A percentile compares a stretch with the other conserved stretches of the same genome.
Evolutionary conservation across 163 green algal species (phyloP).

Genomic region (Smithsoniella earleae): DNA sequence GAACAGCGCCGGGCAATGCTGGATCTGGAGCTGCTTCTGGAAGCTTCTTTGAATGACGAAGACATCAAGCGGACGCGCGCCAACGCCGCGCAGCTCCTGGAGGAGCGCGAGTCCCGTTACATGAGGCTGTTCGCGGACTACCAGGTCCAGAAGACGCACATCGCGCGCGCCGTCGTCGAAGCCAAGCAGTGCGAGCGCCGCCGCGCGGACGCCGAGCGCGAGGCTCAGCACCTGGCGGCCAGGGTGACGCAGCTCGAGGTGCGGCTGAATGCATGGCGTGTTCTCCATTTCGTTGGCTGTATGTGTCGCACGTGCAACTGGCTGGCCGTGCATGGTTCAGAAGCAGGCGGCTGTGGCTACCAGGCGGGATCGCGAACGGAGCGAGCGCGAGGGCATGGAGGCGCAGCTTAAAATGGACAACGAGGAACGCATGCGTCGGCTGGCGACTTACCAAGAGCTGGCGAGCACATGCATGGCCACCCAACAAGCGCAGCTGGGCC

Average conservation of each 20-base stretch:
- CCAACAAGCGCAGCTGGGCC: not conserved
- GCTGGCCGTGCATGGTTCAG: no score
- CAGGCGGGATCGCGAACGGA: not conserved
- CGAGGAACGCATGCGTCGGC: slow-evolving; percentile 19
- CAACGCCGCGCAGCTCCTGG: not conserved
- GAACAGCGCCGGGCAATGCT: slow-evolving; percentile 1
- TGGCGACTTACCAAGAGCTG: slow-evolving; percentile 3
- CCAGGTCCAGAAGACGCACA: slow-evolving; percentile 29
- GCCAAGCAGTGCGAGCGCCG: not conserved
- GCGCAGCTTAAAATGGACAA: slow-evolving; percentile 18
- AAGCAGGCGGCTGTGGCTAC: not conserved
- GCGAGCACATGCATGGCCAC: not conserved
- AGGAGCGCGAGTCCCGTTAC: slow-evolving; percentile 13
- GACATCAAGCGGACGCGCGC: slow-evolving; percentile 5
- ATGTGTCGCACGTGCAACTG: no score
- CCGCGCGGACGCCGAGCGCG: slow-evolving; percentile 1
- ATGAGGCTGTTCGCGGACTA: slow-evolving; percentile 29
- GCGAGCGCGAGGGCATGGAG: slow-evolving; percentile 18
- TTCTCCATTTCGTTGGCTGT: not conserved
- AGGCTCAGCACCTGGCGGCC: not conserved
- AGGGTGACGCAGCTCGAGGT: not conserved
- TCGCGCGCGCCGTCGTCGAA: slow-evolving; percentile 10
- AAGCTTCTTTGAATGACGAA: slow-evolving; percentile 11
- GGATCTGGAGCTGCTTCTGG: slow-evolving; percentile 28
- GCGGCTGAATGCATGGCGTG: not conserved